phyloP scores from a whole-genome alignment of 768 basidiomycete genomes.

The Leccinum rimulosum region DNA sequence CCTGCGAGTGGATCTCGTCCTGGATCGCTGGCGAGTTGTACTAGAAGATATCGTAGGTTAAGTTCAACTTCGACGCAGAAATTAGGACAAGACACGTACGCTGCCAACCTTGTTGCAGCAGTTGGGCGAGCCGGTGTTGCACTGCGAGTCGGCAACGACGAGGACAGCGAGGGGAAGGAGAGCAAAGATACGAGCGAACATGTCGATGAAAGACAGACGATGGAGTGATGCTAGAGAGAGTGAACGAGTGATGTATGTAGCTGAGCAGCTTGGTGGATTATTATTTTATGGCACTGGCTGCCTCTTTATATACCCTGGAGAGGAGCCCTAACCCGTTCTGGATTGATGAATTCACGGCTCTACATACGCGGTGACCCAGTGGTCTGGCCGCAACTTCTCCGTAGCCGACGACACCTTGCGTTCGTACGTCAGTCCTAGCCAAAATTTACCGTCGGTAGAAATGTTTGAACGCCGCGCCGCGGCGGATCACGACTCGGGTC shows the following conservation, averaged over 20 bases:
- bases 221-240: background rate
- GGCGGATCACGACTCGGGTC: too few relatives aligned
- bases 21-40: background rate
- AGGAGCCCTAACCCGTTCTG: too few relatives aligned
- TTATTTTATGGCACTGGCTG: too few relatives aligned
- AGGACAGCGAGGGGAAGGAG: background rate
- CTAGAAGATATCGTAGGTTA: background rate
- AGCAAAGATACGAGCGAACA: constrained; percentile 13
- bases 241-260: background rate
- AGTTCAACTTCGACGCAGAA: too few relatives aligned
- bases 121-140: background rate
- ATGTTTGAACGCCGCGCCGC: too few relatives aligned
- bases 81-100: background rate
- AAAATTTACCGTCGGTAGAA: too few relatives aligned
- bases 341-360: too few relatives aligned
- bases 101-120: background rate
- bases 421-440: too few relatives aligned
- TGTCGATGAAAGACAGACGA: background rate
- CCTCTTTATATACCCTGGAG: too few relatives aligned
- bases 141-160: constrained; percentile 2
- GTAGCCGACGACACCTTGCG: too few relatives aligned
- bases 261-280: background rate
- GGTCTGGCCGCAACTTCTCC: too few relatives aligned
- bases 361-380: too few relatives aligned
- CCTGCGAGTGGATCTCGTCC: background rate